Evolutionary conservation across 352 stramenopile species (phyloP).

Genomic region (Globisporangium abappressorium): DNA sequence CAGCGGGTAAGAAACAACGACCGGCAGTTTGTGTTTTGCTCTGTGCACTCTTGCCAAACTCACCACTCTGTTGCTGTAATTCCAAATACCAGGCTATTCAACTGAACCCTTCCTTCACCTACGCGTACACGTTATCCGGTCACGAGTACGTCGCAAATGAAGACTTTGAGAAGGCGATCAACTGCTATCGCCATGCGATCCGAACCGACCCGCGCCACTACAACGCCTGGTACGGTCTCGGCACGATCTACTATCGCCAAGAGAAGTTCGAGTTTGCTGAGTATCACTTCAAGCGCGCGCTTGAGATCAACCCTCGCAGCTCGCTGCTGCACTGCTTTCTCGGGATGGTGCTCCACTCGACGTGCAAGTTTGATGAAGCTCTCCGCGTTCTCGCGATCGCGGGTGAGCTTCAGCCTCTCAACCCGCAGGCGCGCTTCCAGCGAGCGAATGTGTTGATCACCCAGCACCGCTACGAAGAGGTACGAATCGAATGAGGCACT

Average conservation of each 20-base stretch:
- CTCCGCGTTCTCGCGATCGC: conserved; percentile 88
- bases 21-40: not conserved
- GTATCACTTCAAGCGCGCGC: conserved; percentile 94
- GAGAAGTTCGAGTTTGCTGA: conserved; percentile 97
- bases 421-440: conserved; percentile 93
- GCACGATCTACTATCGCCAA: conserved; percentile 96
- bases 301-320: conserved; percentile 93
- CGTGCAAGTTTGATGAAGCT: conserved; percentile 88
- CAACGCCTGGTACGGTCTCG: conserved; percentile 92
- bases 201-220: conserved; percentile 91
- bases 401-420: conserved; percentile 88
- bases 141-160: conserved; percentile 98
- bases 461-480: conserved; percentile 89
- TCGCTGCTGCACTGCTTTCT: conserved; percentile 95
- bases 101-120: conserved; percentile 94
- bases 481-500: conserved; percentile 8
- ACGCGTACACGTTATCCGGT: conserved; percentile 96
- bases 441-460: conserved; percentile 93
- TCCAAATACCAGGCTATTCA: conserved; percentile 78
- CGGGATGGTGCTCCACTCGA: conserved; percentile 93
- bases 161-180: conserved; percentile 97
- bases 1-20: conserved; percentile 59
- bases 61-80: not conserved
- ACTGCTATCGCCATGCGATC: conserved; percentile 94
- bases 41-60: not conserved